Evolutionary conservation across 345 rosid genomes (phyloP), one percentile per base, ranked within the genome.

Genomic region (Camelina neglecta): DNA sequence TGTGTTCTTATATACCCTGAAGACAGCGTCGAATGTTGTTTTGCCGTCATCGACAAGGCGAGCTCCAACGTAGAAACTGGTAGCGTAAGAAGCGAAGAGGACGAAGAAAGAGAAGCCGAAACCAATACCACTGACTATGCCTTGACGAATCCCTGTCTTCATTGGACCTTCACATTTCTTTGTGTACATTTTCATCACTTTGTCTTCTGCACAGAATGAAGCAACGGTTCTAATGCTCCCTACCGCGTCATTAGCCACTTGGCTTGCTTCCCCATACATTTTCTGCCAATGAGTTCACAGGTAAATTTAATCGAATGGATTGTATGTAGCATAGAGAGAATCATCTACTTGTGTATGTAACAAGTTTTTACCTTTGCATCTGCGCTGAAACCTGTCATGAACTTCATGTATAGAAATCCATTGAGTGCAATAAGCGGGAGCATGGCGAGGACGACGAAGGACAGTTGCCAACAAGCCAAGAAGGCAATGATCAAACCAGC

Each of bases 221-320:
- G 97, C 92, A 29, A 91, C 91, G 8, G 98, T 93, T 81, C 98
- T 84, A 69, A 93, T 93, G 65, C 97, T 90, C 69, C 96, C 97
- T 11, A 93, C 97, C 26, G 98, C 98, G 15, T 93, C 97, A 44
- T 77, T 86, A 9, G 98, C 98, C 53, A 91, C 92, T 78, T 89
- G 96, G 66, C 97, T 91, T 9, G 97, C 97, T 75, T 93, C 90
- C 79, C 90, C 96, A 4, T 93, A 93, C 93, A 84, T 88, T 83
- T 69, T 74, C 98, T 93, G 86, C 77, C 68, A 68, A 58, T 47
- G 18, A 26, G 7, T 35, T 71, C 5, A 80, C 41, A 20, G 38
- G 73, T 15, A 33, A 24, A 16, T 48, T 61, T 29, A 62, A 18
- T 47, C 10, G 4, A 48, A 48, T 48, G 50, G 50, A 47, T 45